Evolutionary conservation across 805 yeast genomes (phyloP), one percentile per base, ranked within the genome.

Genomic region (Candida sakaeoensis): DNA sequence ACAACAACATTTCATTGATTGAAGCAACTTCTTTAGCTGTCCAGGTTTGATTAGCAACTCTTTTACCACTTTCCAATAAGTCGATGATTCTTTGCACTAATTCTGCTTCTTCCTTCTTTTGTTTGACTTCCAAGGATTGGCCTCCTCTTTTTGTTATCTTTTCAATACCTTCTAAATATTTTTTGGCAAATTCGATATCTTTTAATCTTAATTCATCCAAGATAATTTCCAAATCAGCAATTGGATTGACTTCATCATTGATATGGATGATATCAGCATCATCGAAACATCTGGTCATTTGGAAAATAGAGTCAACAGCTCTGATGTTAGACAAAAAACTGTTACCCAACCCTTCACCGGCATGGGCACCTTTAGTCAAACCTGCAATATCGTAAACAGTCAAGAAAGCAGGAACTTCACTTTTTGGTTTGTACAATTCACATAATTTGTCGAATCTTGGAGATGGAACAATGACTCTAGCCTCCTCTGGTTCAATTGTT

Each of bases 381-480:
- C 99, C 99, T 44, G 99, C 99, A 67, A 93, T 93, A 70, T 93
- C 99, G 58, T 86, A 89, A 43, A 93, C 80, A 43, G 97, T 91
- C 65, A 91, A 80, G 60, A 75, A 82, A 13, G 98, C 96, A 44
- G 97, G 97, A 44, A 91, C 89, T 60, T 80, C 80, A 53, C 85
- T 77, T 55, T 87, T 85, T 45, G 97, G 91, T 44, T 77, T 75
- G 75, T 88, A 93, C 55, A 84, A 67, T 37, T 77, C 77, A 54
- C 77, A 75, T 39, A 93, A 75, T 46, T 73, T 76, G 55, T 91
- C 95, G 56, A 93, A 80, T 62, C 95, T 80, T 46, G 84, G 77
- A 45, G 95, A 86, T 54, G 96, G 96, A 45, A 93, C 98, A 50
- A 82, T 79, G 40, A 91, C 96, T 61, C 95, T 80, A 34, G 98